Base-by-base conservation (phyloP, 345 rosid species). In the Murraya paniculata region DNA sequence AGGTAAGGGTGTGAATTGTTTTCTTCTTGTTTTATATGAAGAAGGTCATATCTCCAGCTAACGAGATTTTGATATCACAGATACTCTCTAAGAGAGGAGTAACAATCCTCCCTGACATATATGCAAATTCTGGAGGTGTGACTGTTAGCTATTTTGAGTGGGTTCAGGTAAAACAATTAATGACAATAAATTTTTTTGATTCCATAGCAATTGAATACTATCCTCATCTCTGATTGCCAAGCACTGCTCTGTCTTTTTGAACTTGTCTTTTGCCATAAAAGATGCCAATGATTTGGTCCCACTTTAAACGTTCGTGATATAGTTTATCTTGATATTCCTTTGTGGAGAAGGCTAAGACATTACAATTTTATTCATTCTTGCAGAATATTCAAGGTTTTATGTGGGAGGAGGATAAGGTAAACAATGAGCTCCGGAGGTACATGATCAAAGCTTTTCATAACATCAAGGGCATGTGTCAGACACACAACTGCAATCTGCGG, bases 141-240 rank as follows among this genome's bases (percentile, higher is more conserved):
- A 96, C 99, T 0, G 99, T 96, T 68, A 96, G 99, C 89, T 96
- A 96, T 80, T 96, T 96, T n/a, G 98, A 96, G 87, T 97, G 98
- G 99, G 98, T 97, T 77, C 97, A 90, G 97, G 97, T 92, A 89
- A 82, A 25, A 71, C 5, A 74, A 39, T 36, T 28, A 21, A 16
- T 5, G 33, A 59, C 71, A 61, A 50, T 45, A 33, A 19, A 1
- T 50, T 1, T 18, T 50, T 18, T 50, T 50, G 4, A 50, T 50
- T 50, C 50, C 50, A 45, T 45, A 45, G 50, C 50, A 45, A 16
- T 45, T 45, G 16, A 45, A 41, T 11, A 11, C 50, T 45, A 56
- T 31, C 39, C 30, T 65, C 50, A 68, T 18, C 55, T 59, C 28
- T 28, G 25, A 53, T 76, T 19, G 6, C 71, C 14, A 9, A 33